Evolutionary conservation across 305 asterid genomes (phyloP).

Genomic region (Stenogyne calaminthoides): DNA sequence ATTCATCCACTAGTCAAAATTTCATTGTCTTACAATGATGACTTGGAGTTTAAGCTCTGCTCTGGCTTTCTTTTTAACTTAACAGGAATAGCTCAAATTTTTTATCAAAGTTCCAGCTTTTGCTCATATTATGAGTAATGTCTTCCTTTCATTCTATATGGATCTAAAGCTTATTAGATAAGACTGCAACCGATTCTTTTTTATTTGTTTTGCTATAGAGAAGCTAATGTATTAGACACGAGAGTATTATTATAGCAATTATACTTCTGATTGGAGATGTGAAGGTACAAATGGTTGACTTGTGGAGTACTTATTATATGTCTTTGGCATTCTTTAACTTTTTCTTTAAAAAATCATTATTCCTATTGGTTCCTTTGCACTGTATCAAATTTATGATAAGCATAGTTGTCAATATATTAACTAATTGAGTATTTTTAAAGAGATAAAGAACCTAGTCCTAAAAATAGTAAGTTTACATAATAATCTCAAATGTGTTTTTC

Average conservation of each 20-base stretch:
- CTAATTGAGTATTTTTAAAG: not conserved
- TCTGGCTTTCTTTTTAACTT: not conserved
- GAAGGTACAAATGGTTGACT: not conserved
- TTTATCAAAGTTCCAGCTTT: not conserved
- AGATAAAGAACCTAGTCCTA: not conserved
- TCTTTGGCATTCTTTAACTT: not conserved
- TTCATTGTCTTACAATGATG: not conserved
- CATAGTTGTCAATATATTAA: not conserved
- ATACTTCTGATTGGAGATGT: not conserved
- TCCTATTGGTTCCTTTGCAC: not conserved
- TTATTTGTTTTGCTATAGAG: not conserved
- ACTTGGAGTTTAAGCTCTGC: not conserved
- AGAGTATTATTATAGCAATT: not conserved
- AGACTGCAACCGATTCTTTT: not conserved
- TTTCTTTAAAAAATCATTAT: not conserved
- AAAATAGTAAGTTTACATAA: not conserved
- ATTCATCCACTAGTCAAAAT: not conserved
- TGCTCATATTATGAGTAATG: not conserved
- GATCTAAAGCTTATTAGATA: not conserved
- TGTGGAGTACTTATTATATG: not conserved
- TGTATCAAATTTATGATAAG: not conserved
- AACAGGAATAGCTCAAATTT: not conserved
- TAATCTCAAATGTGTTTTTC: not conserved
- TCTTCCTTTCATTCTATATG: not conserved
- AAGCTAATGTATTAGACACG: slow-evolving; percentile 1